Percentiles rank a stretch among this genome's conserved stretches.
These are phyloP conservation scores for Basipetospora chlamydospora DNA, from an alignment of 2,329 filamentous ascomycete genomes.

Conservation along the genomic window DNA sequence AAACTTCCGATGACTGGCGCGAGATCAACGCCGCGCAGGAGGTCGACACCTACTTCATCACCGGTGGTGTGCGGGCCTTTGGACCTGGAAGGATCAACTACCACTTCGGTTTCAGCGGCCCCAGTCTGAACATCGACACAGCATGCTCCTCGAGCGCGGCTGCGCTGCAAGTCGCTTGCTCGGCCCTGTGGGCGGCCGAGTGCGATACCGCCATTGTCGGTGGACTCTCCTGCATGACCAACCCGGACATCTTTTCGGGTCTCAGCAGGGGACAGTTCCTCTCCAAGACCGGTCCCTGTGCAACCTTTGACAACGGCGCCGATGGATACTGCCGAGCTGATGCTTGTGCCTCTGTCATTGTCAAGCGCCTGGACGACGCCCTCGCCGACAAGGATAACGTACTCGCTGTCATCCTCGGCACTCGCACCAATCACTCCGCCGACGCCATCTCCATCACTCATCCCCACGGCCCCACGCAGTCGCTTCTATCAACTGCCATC, in stretches of 20 bases:
- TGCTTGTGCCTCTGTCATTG: conserved; percentile 55
- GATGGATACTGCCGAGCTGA: conserved; percentile 77
- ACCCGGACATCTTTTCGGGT: conserved; percentile 66
- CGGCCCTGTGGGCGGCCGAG: conserved; percentile 58
- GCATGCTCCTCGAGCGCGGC: conserved; percentile 64
- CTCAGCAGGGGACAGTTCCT: conserved; percentile 66
- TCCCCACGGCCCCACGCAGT: conserved; percentile 65
- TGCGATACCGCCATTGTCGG: conserved; percentile 72
- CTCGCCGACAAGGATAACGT: conserved; percentile 61
- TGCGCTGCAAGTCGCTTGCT: conserved; percentile 55
- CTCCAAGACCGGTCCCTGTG: conserved; percentile 61
- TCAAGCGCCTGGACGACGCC: conserved; percentile 71
- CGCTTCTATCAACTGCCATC: conserved; percentile 54
- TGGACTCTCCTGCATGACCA: conserved; percentile 64
- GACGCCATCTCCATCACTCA: conserved; percentile 73
- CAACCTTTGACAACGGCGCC: conserved; percentile 67
- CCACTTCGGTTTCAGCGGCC: conserved; percentile 63
- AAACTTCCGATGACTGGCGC: conserved; percentile 65
- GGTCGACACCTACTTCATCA: conserved; percentile 40
- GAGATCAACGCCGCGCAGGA: conserved; percentile 63
- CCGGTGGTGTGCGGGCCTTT: conserved; percentile 35
- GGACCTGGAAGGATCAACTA: conserved; percentile 55
- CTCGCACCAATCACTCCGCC: conserved; percentile 68
- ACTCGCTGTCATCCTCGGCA: conserved; percentile 61
- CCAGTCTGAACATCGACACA: conserved; percentile 59